Evolutionary conservation across 2,329 filamentous ascomycete genomes (phyloP).

Genomic region (Xylaria sp.): DNA sequence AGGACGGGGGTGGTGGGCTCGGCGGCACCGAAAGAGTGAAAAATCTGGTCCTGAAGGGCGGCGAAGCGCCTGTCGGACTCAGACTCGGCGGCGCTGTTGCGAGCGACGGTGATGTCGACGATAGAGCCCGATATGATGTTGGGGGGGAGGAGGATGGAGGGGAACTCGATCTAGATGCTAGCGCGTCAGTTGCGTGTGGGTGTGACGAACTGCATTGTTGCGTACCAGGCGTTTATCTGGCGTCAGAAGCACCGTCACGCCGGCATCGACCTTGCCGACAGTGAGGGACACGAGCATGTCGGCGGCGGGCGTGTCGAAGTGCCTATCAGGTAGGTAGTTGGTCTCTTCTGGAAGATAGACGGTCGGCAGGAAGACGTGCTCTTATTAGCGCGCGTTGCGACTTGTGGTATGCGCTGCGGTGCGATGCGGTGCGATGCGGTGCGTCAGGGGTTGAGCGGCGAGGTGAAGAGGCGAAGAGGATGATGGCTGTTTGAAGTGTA

Average conservation of each 20-base stretch:
- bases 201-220: too few relatives aligned
- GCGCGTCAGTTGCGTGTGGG: conserved; percentile 1
- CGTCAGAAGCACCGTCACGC: conserved; percentile 95
- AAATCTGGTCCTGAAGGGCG: conserved; percentile 88
- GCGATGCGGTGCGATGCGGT: neutral
- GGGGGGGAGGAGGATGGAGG: conserved; percentile 92
- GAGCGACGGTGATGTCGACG: conserved; percentile 94
- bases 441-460: neutral
- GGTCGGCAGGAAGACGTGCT: neutral
- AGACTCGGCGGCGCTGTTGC: conserved; percentile 83
- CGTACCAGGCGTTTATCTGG: conserved; percentile 93
- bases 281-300: conserved; percentile 96
- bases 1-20: conserved; percentile 81
- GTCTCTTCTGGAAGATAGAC: neutral
- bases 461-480: neutral
- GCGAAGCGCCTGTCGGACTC: conserved; percentile 80
- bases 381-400: neutral
- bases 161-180: conserved; percentile 86
- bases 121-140: conserved; percentile 97
- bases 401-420: neutral
- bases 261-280: conserved; percentile 98
- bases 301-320: conserved; percentile 40
- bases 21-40: conserved; percentile 82
- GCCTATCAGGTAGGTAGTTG: conserved; percentile 1
- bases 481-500: neutral